Conservation (phyloP, 441 rosid genomes). For the Eugenia klotzschiana region DNA sequence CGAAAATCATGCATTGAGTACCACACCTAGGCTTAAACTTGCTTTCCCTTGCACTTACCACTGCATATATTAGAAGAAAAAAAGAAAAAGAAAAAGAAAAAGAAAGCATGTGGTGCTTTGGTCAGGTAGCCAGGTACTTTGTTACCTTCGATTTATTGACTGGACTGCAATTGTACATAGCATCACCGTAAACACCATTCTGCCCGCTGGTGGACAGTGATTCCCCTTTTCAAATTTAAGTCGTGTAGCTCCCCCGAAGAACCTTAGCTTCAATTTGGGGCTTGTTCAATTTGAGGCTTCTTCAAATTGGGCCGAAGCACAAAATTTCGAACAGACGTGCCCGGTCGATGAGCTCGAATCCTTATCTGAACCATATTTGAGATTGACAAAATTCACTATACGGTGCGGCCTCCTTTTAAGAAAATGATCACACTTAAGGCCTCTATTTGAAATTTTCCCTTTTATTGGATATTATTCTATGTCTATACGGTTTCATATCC, state of each 20-base stretch:
- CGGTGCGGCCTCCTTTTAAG: not conserved
- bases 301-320: not conserved
- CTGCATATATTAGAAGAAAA: not conserved
- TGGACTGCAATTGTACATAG: not conserved
- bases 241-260: not conserved
- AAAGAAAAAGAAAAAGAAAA: too few relatives aligned
- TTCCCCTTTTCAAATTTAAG: not conserved
- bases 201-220: not conserved
- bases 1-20: not conserved
- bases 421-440: accelerated
- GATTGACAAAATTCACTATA: not conserved
- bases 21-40: not conserved
- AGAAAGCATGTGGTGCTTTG: not conserved
- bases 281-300: not conserved
- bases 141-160: not conserved
- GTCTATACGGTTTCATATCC: not conserved
- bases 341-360: accelerated
- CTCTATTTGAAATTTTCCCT: not conserved
- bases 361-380: not conserved
- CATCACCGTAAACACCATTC: not conserved
- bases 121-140: accelerated
- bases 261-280: not conserved
- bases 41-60: not conserved
- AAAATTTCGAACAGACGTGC: not conserved
- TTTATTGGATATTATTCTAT: not conserved